Evolutionary conservation across 1,284 basidiomycete species (phyloP).

Genomic region (Omphalotus olearius): DNA sequence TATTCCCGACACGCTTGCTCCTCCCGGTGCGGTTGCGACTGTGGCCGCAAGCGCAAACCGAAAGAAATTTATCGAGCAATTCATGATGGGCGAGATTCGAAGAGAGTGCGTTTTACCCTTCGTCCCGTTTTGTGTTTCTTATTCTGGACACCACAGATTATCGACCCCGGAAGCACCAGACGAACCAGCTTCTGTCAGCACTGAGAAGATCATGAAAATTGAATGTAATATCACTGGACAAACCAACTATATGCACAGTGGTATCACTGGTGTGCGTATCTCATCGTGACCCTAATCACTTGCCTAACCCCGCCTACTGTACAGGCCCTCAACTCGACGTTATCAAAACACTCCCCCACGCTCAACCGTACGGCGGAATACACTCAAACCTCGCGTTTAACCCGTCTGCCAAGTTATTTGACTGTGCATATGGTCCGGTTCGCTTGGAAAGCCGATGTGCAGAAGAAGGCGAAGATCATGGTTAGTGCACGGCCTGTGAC

Average conservation of each 20-base stretch:
- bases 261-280: slow-evolving; percentile 75
- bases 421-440: slow-evolving; percentile 94
- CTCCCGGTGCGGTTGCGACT: slow-evolving; percentile 27
- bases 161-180: slow-evolving; percentile 74
- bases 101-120: slow-evolving; percentile 59
- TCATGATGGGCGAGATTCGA: slow-evolving; percentile 77
- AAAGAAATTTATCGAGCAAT: slow-evolving; percentile 78
- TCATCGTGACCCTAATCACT: neutral
- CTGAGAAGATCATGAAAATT: slow-evolving; percentile 82
- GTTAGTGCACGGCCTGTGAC: slow-evolving; percentile 28
- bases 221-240: slow-evolving; percentile 87
- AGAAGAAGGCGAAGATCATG: slow-evolving; percentile 92
- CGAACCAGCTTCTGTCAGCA: slow-evolving; percentile 62
- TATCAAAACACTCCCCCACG: slow-evolving; percentile 83
- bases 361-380: slow-evolving; percentile 83
- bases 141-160: slow-evolving; percentile 2
- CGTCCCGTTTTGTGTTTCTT: neutral
- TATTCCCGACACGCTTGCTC: slow-evolving; percentile 15
- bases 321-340: slow-evolving; percentile 78
- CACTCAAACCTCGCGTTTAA: slow-evolving; percentile 78
- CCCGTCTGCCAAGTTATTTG: slow-evolving; percentile 82
- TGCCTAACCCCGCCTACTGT: neutral
- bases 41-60: slow-evolving; percentile 1
- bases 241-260: slow-evolving; percentile 89
- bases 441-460: slow-evolving; percentile 90